phyloP scores from a whole-genome alignment of 1,284 basidiomycete genomes.

The Cryptococcus depauperatus region DNA sequence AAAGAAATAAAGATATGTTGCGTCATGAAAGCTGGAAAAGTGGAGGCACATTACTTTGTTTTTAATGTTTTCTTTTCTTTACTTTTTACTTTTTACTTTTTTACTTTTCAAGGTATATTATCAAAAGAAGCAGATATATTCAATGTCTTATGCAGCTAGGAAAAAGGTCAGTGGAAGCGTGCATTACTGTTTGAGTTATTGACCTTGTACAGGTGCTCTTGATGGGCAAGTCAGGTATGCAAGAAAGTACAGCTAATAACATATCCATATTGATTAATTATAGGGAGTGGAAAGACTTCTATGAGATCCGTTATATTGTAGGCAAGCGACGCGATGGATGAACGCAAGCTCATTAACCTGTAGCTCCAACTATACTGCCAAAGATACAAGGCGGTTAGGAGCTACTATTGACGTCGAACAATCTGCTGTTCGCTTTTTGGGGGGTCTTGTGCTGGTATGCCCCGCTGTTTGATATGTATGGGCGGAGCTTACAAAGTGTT shows the following conservation, averaged over 20 bases:
- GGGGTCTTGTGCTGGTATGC: slow-evolving; percentile 46
- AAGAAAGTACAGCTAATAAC: not conserved
- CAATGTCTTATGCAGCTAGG: slow-evolving; percentile 32
- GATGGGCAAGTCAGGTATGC: slow-evolving; percentile 77
- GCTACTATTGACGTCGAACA: slow-evolving; percentile 98
- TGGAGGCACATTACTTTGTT: not conserved
- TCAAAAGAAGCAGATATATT: not conserved
- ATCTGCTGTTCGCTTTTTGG: slow-evolving; percentile 93
- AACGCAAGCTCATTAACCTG: not conserved
- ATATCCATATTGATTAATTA: not conserved
- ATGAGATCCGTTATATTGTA: slow-evolving; percentile 99
- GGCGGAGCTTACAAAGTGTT: not conserved
- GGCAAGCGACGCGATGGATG: slow-evolving; percentile 9
- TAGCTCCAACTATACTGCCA: slow-evolving; percentile 89
- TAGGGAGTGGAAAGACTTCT: slow-evolving; percentile 64
- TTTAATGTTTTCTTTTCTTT: too few species aligned
- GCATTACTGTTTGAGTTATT: not conserved
- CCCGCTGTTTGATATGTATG: not conserved
- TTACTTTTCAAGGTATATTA: too few species aligned
- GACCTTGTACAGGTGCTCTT: slow-evolving; percentile 55
- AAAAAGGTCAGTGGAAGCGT: slow-evolving; percentile 27
- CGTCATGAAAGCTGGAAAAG: not conserved
- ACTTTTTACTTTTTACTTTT: too few species aligned
- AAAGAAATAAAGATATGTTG: not conserved
- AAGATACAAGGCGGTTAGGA: slow-evolving; percentile 80